Conservation (phyloP, 225 moss, liverwort and hornwort species). For the Lunularia cruciata region DNA sequence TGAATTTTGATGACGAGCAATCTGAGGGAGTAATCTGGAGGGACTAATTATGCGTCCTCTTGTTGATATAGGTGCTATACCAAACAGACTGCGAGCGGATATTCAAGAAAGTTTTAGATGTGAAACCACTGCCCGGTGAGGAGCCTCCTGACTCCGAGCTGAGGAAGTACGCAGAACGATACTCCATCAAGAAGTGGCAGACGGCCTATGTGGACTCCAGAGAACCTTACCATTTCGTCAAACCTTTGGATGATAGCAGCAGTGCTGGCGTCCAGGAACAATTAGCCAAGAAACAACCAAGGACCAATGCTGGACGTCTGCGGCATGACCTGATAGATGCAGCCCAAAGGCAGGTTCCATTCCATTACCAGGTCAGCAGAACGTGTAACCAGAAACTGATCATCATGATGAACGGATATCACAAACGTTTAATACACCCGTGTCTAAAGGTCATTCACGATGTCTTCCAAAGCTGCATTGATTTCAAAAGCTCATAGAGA, state of each 20-base stretch:
- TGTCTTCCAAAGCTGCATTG: too few relatives aligned
- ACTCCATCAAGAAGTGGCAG: conserved; percentile 17
- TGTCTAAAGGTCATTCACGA: too few relatives aligned
- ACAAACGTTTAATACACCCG: background rate
- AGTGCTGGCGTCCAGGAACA: conserved; percentile 12
- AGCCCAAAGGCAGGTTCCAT: conserved; percentile 39
- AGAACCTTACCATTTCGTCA: conserved; percentile 35
- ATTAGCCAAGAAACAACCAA: conserved; percentile 4
- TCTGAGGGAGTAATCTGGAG: background rate
- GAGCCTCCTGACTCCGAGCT: conserved; percentile 7
- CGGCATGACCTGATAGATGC: conserved; percentile 28
- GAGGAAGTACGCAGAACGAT: background rate
- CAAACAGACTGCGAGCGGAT: conserved; percentile 44
- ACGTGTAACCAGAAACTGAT: too few relatives aligned
- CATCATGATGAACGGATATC: background rate
- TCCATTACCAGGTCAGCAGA: conserved; percentile 51
- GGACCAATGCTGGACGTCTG: conserved; percentile 2
- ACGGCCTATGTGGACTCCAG: conserved; percentile 3
- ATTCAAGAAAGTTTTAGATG: conserved; percentile 45
- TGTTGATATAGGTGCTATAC: conserved; percentile 45
- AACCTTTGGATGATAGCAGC: conserved; percentile 7
- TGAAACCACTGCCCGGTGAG: conserved; percentile 14
- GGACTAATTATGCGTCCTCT: background rate
- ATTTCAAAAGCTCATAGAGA: too few relatives aligned
- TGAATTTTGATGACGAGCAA: too few relatives aligned